Base-by-base conservation (phyloP, 345 rosid species). In the Xanthoceras sorbifolium region DNA sequence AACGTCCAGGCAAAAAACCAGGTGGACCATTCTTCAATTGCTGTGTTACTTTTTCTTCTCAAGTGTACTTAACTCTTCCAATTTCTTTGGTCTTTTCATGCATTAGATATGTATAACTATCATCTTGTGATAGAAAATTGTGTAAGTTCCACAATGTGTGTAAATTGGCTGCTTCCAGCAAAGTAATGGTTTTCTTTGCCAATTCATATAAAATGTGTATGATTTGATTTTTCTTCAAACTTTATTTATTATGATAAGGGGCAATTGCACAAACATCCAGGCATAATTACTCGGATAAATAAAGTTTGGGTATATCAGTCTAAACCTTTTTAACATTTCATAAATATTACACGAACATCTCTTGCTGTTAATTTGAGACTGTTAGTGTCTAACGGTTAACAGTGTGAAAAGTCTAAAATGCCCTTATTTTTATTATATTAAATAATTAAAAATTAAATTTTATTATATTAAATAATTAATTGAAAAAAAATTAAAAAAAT, bases 11-110 rank as follows among this genome's bases (percentile, higher is more conserved):
- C 74, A 73, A 36, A n/a, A 55, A 66, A 77, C 42, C 64, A 34
- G 66, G 69, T 48, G 71, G 59, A 78, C 66, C 23, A 60, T 80
- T 76, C 78, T 59, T 57, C 62, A 67, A 72, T 59, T 78, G 67
- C 57, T 61, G 77, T 55, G 76, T 71, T 73, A 28, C 70, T 48
- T 48, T 54, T 3, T 4, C 4, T 46, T 25, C 61, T 26, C 6
- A 46, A 52, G 9, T 38, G 26, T 15, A 2, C 54, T 44, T 32
- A 28, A 9, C 20, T 65, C 18, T 64, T 28, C 29, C 52, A 67
- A n/a, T 26, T 23, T 59, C 29, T 36, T 22, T 46, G 18, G 20
- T 17, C 50, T 22, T 50, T 31, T 34, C 29, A 36, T 40, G 46
- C 34, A 63, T 32, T 44, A 50, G 23, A 40, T 18, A 54, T 20